A percentile compares a stretch with the other conserved stretches of the same genome.
These are phyloP conservation scores for Ceratocystis colombiana DNA, from an alignment of 2,329 filamentous ascomycete species.

Conservation along the genomic window DNA sequence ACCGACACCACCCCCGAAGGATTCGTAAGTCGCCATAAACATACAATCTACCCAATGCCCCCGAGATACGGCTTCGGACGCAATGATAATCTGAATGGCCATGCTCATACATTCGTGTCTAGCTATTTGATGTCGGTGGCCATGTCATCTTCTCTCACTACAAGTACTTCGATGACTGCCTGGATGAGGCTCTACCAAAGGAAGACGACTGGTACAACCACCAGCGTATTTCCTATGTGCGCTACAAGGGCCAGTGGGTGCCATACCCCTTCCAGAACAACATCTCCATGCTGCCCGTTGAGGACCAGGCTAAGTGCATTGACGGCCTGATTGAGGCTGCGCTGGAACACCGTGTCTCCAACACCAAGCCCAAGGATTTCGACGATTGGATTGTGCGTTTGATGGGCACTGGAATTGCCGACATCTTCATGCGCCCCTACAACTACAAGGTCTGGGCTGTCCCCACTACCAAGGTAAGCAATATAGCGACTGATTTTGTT, in stretches of 20 bases:
- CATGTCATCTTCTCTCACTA: constrained; percentile 99
- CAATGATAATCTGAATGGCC: not conserved
- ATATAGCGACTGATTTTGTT: not conserved
- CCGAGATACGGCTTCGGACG: not conserved
- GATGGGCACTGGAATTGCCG: constrained; percentile 78
- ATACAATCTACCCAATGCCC: not conserved
- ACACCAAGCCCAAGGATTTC: constrained; percentile 89
- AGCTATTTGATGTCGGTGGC: constrained; percentile 97
- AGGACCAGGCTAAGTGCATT: constrained; percentile 89
- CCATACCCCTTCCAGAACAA: constrained; percentile 99
- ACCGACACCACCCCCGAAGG: constrained; percentile 93
- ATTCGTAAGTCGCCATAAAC: constrained; percentile 61
- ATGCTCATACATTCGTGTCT: constrained; percentile 25
- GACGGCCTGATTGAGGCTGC: constrained; percentile 94
- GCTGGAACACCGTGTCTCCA: constrained; percentile 67
- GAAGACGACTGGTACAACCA: constrained; percentile 94
- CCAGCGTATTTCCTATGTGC: constrained; percentile 97
- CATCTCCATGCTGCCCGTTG: constrained; percentile 94
- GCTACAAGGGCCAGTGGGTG: constrained; percentile 93
- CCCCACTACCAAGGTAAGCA: constrained; percentile 77
- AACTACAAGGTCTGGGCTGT: constrained; percentile 99
- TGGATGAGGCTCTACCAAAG: constrained; percentile 91
- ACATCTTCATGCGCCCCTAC: constrained; percentile 98
- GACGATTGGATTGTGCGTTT: constrained; percentile 97
- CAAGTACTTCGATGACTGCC: constrained; percentile 99